Evolutionary conservation across 345 rosid species (phyloP), one percentile per base, ranked within the genome.

Genomic region (Camelina hispida): DNA sequence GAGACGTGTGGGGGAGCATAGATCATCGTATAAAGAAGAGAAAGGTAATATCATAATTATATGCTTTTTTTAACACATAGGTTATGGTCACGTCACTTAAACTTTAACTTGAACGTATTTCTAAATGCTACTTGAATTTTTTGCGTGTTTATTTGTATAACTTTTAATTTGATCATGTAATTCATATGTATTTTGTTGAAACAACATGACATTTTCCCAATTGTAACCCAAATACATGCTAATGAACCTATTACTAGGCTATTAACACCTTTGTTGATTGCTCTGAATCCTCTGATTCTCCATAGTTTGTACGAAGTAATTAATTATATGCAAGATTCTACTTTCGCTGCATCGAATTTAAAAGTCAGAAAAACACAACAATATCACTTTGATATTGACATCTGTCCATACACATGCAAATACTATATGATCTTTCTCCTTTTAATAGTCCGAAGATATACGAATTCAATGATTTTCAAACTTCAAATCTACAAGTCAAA

Each of bases 391-490:
- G 34, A 62, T 30, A 14, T 15, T 42, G 55, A 53, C 76, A 72
- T 4, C 37, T 73, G 77, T 73, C 62, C 6, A 72, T 38, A 16
- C 22, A 52, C 63, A 63, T 73, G 69, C 70, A 73, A 28, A 46
- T 35, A 48, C 50, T 37, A 20, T 34, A 20, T 35, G 60, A 67
- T 17, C 4, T 7, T 28, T 28, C 17, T 17, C 7, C 56, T 5
- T 17, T 30, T 42, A 30, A 44, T 30, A 28, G 55, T 30, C 73
- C 54, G 12, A 28, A 16, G 18, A 30, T 69, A 28, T n/a, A 7
- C 37, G 12, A 54, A 43, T n/a, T n/a, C n/a, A n/a, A n/a, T n/a
- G n/a, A 50, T 17, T 2, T 20, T 9, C 22, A 44, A 57, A 69
- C n/a, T 32, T 13, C 8, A 30, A 69, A 46, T 30, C 8, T 18